Conservation (phyloP, 2,329 filamentous ascomycete species). For the Aspergillus fumigatus region DNA sequence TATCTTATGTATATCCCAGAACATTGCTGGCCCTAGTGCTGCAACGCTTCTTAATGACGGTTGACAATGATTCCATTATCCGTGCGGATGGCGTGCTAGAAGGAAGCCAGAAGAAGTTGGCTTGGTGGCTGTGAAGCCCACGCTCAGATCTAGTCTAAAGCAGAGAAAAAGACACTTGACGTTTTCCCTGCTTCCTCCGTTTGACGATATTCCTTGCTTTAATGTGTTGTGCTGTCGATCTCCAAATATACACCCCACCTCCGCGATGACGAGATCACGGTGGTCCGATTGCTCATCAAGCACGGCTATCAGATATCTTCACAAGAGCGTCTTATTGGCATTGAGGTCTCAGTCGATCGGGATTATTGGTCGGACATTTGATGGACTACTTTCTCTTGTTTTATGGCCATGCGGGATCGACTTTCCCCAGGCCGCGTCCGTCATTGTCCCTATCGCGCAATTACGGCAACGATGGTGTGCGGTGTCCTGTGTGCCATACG, state of each 20-base stretch:
- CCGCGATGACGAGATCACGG: constrained; percentile 16
- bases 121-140: neutral
- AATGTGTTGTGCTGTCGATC: neutral
- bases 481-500: constrained; percentile 4
- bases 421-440: neutral
- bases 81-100: neutral
- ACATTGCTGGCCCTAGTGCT: neutral
- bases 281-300: constrained; percentile 18
- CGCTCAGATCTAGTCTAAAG: neutral
- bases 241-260: neutral
- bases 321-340: neutral
- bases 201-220: neutral
- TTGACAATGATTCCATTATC: neutral
- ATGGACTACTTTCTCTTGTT: neutral
- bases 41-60: neutral
- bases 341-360: neutral
- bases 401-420: constrained; percentile 6
- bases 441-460: constrained; percentile 10
- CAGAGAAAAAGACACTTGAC: neutral
- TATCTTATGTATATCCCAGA: neutral
- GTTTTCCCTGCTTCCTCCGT: neutral
- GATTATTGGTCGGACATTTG: neutral
- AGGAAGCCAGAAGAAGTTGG: neutral
- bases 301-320: neutral
- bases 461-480: constrained; percentile 14